Evolutionary conservation across 768 basidiomycete species (phyloP).

Genomic region (Lactifluus hygrophoroides): DNA sequence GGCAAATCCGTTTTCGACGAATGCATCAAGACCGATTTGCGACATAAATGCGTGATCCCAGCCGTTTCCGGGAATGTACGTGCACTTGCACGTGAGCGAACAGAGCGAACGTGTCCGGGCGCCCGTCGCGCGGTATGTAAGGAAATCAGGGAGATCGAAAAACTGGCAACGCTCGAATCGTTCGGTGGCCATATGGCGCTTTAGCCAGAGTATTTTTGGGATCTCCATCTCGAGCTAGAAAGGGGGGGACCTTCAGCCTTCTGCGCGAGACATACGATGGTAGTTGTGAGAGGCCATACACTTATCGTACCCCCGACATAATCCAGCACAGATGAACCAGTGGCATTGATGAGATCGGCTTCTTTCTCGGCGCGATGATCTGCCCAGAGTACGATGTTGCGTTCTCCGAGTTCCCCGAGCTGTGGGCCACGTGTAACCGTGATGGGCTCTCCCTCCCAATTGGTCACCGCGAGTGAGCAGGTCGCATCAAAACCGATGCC

Average conservation of each 20-base stretch:
- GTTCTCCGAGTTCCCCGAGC: slow-evolving; percentile 58
- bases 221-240: slow-evolving; percentile 93
- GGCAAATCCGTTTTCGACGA: slow-evolving; percentile 70
- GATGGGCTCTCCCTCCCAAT: slow-evolving; percentile 64
- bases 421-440: slow-evolving; percentile 59
- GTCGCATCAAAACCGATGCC: slow-evolving; percentile 96
- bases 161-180: slow-evolving; percentile 72
- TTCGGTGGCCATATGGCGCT: slow-evolving; percentile 68
- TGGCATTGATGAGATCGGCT: slow-evolving; percentile 81
- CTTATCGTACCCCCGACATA: slow-evolving; percentile 98
- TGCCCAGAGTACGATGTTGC: slow-evolving; percentile 93
- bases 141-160: slow-evolving; percentile 90
- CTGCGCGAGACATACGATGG: not conserved
- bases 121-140: slow-evolving; percentile 86
- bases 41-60: slow-evolving; percentile 89
- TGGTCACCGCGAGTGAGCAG: slow-evolving; percentile 86
- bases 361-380: slow-evolving; percentile 93
- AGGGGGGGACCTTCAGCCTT: not conserved
- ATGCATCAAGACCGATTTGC: slow-evolving; percentile 68
- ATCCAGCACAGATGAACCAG: slow-evolving; percentile 76
- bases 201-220: slow-evolving; percentile 95
- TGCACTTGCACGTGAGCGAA: slow-evolving; percentile 94
- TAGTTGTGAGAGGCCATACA: slow-evolving; percentile 34
- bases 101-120: slow-evolving; percentile 72
- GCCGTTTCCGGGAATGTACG: slow-evolving; percentile 77